Base-by-base conservation (phyloP, 148 eudicot genomes). In the Persicaria tinctoria region DNA sequence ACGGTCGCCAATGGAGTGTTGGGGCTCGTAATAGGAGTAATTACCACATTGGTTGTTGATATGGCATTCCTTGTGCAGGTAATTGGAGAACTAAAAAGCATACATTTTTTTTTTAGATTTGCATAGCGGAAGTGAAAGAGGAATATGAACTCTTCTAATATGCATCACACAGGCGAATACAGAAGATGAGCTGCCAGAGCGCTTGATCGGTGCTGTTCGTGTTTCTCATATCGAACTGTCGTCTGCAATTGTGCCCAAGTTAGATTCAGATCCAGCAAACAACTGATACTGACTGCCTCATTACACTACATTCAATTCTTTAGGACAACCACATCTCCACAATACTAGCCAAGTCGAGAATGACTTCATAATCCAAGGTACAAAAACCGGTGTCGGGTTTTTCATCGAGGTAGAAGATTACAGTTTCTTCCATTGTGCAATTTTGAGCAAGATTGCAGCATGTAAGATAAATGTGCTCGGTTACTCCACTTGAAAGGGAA, bases 11-110 rank as follows among this genome's bases (percentile, higher is more conserved):
- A 95, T 80, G 99, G 99, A 80, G 99, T 95, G 77, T 80, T 95
- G 87, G 99, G 99, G 68, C 93, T 95, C 79, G 99, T 95, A 54
- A 63, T 92, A 83, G 99, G 99, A 73, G 97, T 90, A 68, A 92
- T 95, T 72, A 95, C 97, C 17, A 84, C 96, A 74, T 86, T 95
- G 83, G 99, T 95, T 68, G 99, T 95, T 79, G 99, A 95, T 76
- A 92, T 95, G 97, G 99, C 99, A 78, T 95, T 95, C 84, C 97
- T 95, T 79, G 89, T 95, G 78, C 99, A 95, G 97, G 99, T 95
- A 90, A 77, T 46, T 11, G 38, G 41, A 32, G 41, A 32, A 32
- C 41, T 32, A 32, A 32, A 32, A 32, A 32, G 41, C 41, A 32
- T 32, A 49, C 2, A 72, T 51, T 75, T 9, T 46, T 46, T 56